phyloP scores from a whole-genome alignment of 2,329 filamentous ascomycete species.

The Trichoderma sp. region DNA sequence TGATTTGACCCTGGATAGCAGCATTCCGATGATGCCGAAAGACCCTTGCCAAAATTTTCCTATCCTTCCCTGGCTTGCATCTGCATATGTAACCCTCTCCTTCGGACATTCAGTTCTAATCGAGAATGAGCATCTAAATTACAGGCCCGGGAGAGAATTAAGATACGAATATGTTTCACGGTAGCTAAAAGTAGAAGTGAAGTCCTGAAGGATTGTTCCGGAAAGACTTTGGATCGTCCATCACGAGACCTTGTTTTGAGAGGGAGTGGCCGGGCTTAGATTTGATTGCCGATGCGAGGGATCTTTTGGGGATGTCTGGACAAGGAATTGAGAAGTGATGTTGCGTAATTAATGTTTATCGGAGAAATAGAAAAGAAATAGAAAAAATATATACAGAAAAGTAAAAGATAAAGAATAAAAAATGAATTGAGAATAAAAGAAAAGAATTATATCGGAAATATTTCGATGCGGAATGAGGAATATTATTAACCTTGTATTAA shows the following conservation, averaged over 20 bases:
- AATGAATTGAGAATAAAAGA: background rate
- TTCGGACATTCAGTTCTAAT: background rate
- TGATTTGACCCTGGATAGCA: background rate
- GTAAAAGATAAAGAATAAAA: background rate
- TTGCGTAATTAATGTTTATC: background rate
- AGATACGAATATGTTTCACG: background rate
- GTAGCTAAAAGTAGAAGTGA: background rate
- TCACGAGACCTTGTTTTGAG: background rate
- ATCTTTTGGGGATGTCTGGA: background rate
- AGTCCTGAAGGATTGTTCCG: background rate
- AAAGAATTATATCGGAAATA: background rate
- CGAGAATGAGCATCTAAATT: background rate
- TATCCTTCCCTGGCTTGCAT: background rate
- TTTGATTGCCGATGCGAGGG: conserved; percentile 1
- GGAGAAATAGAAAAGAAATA: background rate
- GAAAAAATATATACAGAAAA: background rate
- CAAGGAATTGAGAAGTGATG: background rate
- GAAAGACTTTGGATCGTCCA: background rate
- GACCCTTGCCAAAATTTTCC: background rate
- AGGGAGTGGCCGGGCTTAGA: background rate
- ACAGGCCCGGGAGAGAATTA: background rate
- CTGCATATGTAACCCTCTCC: background rate
- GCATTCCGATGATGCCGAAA: background rate
- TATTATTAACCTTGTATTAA: background rate
- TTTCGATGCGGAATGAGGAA: background rate